These are phyloP conservation scores for Ensete glaucum DNA, from an alignment of 176 grass and related monocot species.

Conservation along the genomic window DNA sequence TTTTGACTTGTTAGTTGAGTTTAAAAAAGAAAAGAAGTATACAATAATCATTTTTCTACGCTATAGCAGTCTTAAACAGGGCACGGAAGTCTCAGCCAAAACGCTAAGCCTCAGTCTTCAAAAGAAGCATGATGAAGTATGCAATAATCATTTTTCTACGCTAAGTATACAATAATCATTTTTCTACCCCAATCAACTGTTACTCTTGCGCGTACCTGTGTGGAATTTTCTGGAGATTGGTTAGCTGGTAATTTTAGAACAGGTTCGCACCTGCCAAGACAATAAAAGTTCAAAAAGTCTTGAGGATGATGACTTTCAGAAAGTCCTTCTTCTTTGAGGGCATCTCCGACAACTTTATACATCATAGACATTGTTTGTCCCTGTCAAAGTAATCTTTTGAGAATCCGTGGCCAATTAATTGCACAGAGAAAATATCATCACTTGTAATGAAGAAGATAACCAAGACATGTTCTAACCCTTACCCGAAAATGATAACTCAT, in stretches of 20 bases:
- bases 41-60: neutral
- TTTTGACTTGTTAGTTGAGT: neutral
- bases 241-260: neutral
- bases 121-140: no score
- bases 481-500: no score
- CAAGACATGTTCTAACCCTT: neutral
- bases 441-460: neutral
- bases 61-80: neutral
- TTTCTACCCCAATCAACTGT: no score
- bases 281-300: constrained; percentile 70
- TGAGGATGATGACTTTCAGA: constrained; percentile 40
- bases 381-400: constrained; percentile 1
- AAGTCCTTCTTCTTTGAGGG: constrained; percentile 36
- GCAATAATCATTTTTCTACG: neutral
- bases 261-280: constrained; percentile 54
- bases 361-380: constrained; percentile 72
- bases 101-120: no score
- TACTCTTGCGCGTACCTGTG: constrained; percentile 20
- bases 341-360: constrained; percentile 52
- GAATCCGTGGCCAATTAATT: no score
- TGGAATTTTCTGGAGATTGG: constrained; percentile 33
- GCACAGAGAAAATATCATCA: neutral
- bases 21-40: neutral
- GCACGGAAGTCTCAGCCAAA: no score
- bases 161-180: neutral